Base-by-base conservation (phyloP, 1,139 yeast genomes). In the Suhomyces choctaworum region DNA sequence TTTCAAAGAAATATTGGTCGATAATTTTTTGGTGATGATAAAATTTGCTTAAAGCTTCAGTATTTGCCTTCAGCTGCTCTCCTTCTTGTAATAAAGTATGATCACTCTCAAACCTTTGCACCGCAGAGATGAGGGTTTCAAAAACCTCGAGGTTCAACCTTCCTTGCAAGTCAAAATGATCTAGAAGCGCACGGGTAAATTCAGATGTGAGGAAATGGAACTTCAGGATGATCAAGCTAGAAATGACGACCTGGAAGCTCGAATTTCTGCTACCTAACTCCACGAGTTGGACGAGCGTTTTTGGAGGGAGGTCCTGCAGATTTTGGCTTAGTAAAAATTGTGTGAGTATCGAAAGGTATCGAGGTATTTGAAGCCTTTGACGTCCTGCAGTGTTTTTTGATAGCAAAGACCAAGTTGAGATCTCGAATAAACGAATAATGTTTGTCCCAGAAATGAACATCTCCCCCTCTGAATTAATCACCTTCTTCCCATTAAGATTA, bases 291-390 rank as follows among this genome's bases (percentile, higher is more conserved):
- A 57, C 54, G 25, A 60, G 37, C 3, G 56, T 41, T 13, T 39
- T 27, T 2, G 55, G 41, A 1, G 65, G 53, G 5, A 58, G 37
- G 1, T 34, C 36, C 6, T 39, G 28, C 3, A 36, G 22, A 11
- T 41, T 41, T 14, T 46, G 44, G 10, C 40, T 36, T 14, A 56
- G 36, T 19, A 59, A 50, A 24, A 46, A 37, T 16, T 42, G 51
- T 3, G 64, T 54, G 21, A 66, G 34, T 2, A 53, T 31, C 1
- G 60, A 50, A 45, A 66, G 42, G 44, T 48, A 66, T 34, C 52
- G 53, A 1, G 72, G 71, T 10, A 60, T 30, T 9, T 32, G 29
- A 7, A 27, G 25, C 27, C 27, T 27, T 29, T 25, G 27, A 14
- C 39, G 15, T 20, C 27, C 30, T 10, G 28, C 27, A 6, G 21